Conservation (phyloP, 306 rosid species). For the Cucurbita ficifolia region DNA sequence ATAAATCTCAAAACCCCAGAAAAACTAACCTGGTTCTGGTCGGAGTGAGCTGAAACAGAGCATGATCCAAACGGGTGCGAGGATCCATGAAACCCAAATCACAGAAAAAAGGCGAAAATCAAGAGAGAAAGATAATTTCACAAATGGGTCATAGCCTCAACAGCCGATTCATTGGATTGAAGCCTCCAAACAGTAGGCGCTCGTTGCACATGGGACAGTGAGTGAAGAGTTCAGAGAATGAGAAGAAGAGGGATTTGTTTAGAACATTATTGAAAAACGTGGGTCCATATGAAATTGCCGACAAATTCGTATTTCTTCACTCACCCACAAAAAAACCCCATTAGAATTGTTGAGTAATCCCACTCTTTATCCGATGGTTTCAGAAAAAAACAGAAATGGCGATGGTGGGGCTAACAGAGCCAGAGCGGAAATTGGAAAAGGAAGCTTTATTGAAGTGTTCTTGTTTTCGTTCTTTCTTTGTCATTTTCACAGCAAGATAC, state of each 20-base stretch:
- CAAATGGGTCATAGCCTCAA: constrained; percentile 13
- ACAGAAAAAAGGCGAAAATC: constrained; percentile 4
- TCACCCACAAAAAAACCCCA: constrained; percentile 4
- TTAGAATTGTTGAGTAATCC: background rate
- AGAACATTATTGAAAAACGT: constrained; percentile 24
- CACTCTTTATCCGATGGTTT: background rate
- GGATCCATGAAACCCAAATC: constrained; percentile 46
- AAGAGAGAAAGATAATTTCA: constrained; percentile 3
- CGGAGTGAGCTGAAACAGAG: constrained; percentile 95
- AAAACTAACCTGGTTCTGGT: constrained; percentile 69
- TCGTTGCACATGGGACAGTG: constrained; percentile 39
- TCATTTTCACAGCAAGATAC: constrained; percentile 23
- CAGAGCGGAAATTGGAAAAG: background rate
- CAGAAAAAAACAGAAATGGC: background rate
- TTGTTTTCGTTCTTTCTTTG: background rate
- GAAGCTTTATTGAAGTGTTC: constrained; percentile 2
- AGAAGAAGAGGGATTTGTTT: constrained; percentile 11
- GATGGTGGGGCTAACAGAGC: constrained; percentile 3
- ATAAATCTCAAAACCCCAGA: constrained; percentile 1
- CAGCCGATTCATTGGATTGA: constrained; percentile 2
- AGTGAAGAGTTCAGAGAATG: background rate
- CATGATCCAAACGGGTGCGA: constrained; percentile 69
- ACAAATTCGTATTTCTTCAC: constrained; percentile 7
- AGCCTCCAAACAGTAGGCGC: constrained; percentile 5
- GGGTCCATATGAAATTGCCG: constrained; percentile 50